Evolutionary conservation across 2,329 filamentous ascomycete genomes (phyloP).

Genomic region (Aspergillus luchuensis): DNA sequence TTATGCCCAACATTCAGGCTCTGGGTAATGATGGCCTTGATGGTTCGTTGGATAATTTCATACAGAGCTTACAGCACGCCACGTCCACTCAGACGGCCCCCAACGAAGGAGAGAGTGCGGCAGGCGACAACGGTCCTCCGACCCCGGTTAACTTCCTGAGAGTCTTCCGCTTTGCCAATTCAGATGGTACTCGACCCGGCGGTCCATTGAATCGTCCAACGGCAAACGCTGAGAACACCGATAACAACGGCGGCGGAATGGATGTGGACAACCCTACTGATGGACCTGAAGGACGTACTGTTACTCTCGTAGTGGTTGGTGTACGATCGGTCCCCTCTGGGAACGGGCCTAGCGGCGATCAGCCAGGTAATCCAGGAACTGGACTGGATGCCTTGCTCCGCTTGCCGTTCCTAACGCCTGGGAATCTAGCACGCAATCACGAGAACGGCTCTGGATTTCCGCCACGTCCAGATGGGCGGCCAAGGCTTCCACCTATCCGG

Average conservation of each 20-base stretch:
- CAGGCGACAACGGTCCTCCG: constrained; percentile 45
- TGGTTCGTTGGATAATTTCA: constrained; percentile 64
- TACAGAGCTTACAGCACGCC: constrained; percentile 64
- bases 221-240: constrained; percentile 28
- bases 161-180: constrained; percentile 67
- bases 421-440: constrained; percentile 41
- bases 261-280: constrained; percentile 45
- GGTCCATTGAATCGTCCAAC: constrained; percentile 26
- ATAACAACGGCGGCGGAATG: constrained; percentile 36
- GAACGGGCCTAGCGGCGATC: constrained; percentile 48
- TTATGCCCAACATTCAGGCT: constrained; percentile 57
- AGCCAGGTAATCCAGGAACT: constrained; percentile 44
- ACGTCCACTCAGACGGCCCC: constrained; percentile 55
- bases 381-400: constrained; percentile 50
- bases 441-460: constrained; percentile 54
- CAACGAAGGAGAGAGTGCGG: constrained; percentile 38
- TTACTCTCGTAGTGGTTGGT: constrained; percentile 70
- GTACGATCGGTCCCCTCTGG: constrained; percentile 65
- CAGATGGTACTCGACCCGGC: constrained; percentile 37
- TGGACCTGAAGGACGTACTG: constrained; percentile 58
- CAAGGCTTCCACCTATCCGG: constrained; percentile 56
- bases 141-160: constrained; percentile 68
- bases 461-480: constrained; percentile 57
- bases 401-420: constrained; percentile 48
- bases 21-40: constrained; percentile 59